These are phyloP conservation scores for Ophiostoma sp. DNA, from an alignment of 2,329 filamentous ascomycete species.

Conservation along the genomic window DNA sequence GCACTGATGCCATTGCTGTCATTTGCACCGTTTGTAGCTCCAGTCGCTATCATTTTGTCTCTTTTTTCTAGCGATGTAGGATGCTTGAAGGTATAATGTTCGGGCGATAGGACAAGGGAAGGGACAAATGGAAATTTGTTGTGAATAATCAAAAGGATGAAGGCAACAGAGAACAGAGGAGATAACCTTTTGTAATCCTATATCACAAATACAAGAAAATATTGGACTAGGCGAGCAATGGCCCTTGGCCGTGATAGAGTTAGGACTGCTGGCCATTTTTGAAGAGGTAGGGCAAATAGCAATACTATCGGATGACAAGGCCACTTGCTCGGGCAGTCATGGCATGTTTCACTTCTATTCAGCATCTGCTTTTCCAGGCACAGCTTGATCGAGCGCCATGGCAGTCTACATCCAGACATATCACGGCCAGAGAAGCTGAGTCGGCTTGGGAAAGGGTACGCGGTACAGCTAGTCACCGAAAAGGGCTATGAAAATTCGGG, in stretches of 20 bases:
- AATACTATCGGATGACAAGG: not conserved
- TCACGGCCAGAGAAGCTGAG: not conserved
- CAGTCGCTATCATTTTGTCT: not conserved
- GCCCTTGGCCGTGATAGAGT: not conserved
- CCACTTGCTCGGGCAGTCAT: not conserved
- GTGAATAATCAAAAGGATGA: not conserved
- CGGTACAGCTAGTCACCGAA: not conserved
- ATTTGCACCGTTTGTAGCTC: not conserved
- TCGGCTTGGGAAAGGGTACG: not conserved
- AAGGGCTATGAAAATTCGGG: not conserved
- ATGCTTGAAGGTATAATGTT: not conserved
- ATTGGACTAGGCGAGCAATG: not conserved
- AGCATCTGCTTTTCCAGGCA: conserved; percentile 4
- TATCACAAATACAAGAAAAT: not conserved
- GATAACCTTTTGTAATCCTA: not conserved
- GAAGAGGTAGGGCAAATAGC: not conserved
- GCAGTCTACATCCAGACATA: not conserved
- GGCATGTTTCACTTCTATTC: not conserved
- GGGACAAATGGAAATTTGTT: too few relatives aligned
- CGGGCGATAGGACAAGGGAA: not conserved
- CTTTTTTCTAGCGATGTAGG: not conserved
- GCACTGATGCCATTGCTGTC: not conserved
- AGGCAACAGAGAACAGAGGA: not conserved
- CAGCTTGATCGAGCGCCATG: not conserved
- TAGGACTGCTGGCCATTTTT: not conserved